Evolutionary conservation across 768 basidiomycete genomes (phyloP).

Genomic region (Amanita molliuscula): DNA sequence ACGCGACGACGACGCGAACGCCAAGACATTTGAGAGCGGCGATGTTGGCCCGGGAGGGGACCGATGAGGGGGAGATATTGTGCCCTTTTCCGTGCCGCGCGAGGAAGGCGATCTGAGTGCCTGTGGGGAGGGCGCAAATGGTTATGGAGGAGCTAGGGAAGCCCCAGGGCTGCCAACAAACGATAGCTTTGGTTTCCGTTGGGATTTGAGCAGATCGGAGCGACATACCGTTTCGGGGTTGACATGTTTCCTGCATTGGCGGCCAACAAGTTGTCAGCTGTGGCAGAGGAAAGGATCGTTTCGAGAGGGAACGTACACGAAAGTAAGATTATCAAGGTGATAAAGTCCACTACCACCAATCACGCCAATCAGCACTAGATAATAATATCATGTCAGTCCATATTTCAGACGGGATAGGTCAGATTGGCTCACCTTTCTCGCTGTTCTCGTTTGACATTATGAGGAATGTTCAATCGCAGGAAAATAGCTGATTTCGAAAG

Average conservation of each 20-base stretch:
- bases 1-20: conserved; percentile 81
- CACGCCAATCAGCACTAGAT: conserved; percentile 69
- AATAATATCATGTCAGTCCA: background rate
- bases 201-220: background rate
- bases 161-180: conserved; percentile 73
- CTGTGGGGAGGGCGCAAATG: conserved; percentile 82
- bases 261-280: background rate
- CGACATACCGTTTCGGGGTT: conserved; percentile 73
- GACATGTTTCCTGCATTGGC: conserved; percentile 46
- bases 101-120: conserved; percentile 77
- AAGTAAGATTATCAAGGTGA: conserved; percentile 83
- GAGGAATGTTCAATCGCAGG: no score
- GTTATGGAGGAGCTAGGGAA: conserved; percentile 81
- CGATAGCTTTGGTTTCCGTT: background rate
- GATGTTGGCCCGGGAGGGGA: conserved; percentile 88
- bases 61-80: conserved; percentile 64
- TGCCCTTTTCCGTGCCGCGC: conserved; percentile 86
- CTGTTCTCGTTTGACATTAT: background rate
- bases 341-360: conserved; percentile 92
- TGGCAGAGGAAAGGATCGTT: background rate
- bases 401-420: no score
- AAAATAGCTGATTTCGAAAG: no score
- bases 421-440: background rate
- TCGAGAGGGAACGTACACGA: conserved; percentile 50
- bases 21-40: conserved; percentile 91